These are phyloP conservation scores for Lepidopterella palustris DNA, from an alignment of 495 filamentous ascomycete species.

Conservation along the genomic window DNA sequence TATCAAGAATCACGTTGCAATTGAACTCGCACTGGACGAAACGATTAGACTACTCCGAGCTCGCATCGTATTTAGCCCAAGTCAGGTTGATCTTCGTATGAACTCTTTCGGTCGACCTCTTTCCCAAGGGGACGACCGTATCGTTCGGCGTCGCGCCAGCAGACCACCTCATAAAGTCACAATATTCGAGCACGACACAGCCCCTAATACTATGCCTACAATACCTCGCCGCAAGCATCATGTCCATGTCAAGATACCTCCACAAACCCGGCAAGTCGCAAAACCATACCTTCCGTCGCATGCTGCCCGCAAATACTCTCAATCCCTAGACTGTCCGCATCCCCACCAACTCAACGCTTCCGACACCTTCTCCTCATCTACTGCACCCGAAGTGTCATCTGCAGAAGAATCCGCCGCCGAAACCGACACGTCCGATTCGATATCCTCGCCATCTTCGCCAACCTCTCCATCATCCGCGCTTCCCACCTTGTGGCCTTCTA, in stretches of 20 bases:
- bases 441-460: constrained; percentile 15
- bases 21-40: constrained; percentile 78
- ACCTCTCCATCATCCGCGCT: constrained; percentile 4
- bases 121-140: constrained; percentile 12
- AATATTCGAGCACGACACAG: background rate
- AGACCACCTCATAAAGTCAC: constrained; percentile 3
- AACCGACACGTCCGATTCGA: constrained; percentile 17
- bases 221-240: background rate
- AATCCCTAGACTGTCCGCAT: background rate
- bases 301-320: background rate
- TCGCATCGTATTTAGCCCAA: constrained; percentile 72
- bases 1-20: constrained; percentile 73
- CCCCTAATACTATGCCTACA: background rate
- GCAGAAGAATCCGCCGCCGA: constrained; percentile 11
- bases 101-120: constrained; percentile 21
- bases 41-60: constrained; percentile 72
- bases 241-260: background rate
- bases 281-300: constrained; percentile 11
- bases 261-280: background rate
- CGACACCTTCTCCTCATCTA: constrained; percentile 18
- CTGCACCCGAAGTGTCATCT: constrained; percentile 1
- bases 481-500: constrained; percentile 26
- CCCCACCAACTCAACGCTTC: background rate
- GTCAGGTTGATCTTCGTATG: constrained; percentile 53
- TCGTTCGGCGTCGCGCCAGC: background rate